phyloP scores from a whole-genome alignment of 192 early-diverging fungal genomes.

The Backusella circina region DNA sequence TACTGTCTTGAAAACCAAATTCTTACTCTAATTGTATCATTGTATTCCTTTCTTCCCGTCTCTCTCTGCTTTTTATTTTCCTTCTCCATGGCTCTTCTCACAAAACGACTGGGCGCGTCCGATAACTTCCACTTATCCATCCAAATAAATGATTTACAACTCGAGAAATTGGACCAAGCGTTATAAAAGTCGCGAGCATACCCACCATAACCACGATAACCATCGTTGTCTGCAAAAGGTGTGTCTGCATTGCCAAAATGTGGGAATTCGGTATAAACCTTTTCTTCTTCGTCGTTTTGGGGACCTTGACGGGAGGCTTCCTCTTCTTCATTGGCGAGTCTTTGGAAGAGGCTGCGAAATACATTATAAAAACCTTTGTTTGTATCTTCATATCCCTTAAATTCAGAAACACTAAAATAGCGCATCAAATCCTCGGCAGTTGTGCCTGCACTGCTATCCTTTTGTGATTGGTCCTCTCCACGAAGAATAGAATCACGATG shows the following conservation, averaged over 20 bases:
- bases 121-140: constrained; percentile 81
- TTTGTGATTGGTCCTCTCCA: constrained; percentile 57
- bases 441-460: constrained; percentile 50
- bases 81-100: constrained; percentile 85
- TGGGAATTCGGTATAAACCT: constrained; percentile 33
- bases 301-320: constrained; percentile 48
- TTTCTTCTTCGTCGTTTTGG: constrained; percentile 30
- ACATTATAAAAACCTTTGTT: constrained; percentile 75
- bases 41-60: constrained; percentile 67
- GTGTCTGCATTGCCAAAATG: constrained; percentile 73
- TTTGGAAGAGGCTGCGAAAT: constrained; percentile 74
- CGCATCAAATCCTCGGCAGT: constrained; percentile 71
- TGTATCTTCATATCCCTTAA: constrained; percentile 67
- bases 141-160: constrained; percentile 91
- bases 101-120: constrained; percentile 78
- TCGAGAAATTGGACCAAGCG: constrained; percentile 78
- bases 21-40: constrained; percentile 64
- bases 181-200: constrained; percentile 72
- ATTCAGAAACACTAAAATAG: constrained; percentile 74
- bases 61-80: constrained; percentile 87
- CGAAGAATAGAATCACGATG: constrained; percentile 91
- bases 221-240: constrained; percentile 57
- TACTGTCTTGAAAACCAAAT: neutral
- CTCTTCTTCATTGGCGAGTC: constrained; percentile 78
- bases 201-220: constrained; percentile 30